Evolutionary conservation across 1,284 basidiomycete genomes (phyloP), one percentile per base, ranked within the genome.

Genomic region (Rhodotorula sp.): DNA sequence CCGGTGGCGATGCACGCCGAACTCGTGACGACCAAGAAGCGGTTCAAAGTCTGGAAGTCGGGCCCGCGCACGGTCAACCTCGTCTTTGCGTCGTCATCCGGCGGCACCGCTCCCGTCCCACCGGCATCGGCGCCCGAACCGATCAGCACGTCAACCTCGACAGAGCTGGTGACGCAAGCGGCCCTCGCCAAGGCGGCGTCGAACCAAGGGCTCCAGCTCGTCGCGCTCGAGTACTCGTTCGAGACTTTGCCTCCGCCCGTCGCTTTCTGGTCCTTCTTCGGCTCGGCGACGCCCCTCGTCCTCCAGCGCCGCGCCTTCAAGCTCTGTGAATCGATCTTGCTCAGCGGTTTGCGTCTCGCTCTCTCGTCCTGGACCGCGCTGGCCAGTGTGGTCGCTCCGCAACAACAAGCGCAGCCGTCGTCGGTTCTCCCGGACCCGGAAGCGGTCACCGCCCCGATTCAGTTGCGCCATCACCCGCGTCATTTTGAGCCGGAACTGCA

Each of bases 11-110:
- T 5, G 14, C 16, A 1, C 18, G 34, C 34, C 5, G n/a, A 38
- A 31, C 10, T 1, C 7, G 2, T 0, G 19, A 1, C 55, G 45
- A 16, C 5, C 28, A 12, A 16, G 18, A 31, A 48, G 47, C 45
- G 28, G 8, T 48, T 26, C 48, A 19, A 6, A 23, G 10, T 45
- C 23, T 31, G 28, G 50, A n/a, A 6, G 45, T 50, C 45, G 21
- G 8, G 7, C 15, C 47, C 45, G 28, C 52, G 65, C 52, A 38
- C 23, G 26, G 31, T 66, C 59, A 28, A 61, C 28, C 59, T 66
- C 59, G 59, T 66, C 59, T 61, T 66, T 28, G 23, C 28, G 23
- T n/a, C 65, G 43, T n/a, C 43, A 31, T 7, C n/a, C 38, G n/a
- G 21, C 45, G 12, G 10, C 6, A 26, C 58, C 58, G 16, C 60